Evolutionary conservation across 2,329 filamentous ascomycete species (phyloP), one percentile per base, ranked within the genome.

Genomic region (Fusarium acutatum): DNA sequence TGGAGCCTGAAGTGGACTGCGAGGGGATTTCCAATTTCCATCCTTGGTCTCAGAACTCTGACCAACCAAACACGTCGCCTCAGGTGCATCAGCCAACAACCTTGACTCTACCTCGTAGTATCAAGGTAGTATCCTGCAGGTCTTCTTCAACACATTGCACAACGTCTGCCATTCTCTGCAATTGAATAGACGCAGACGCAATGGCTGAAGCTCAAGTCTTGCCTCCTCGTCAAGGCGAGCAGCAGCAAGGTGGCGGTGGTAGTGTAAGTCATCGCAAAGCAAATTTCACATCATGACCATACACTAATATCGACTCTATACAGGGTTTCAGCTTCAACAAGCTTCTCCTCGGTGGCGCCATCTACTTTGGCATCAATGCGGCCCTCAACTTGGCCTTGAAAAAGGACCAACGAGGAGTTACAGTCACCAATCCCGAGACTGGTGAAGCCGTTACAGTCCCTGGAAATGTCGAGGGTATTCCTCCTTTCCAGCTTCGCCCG

Each of bases 401-500:
- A 50, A 87, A 85, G 76, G 83, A 86, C 62, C 83, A 85, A 69
- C 81, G 83, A 52, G 85, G 84, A 56, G 84, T 87, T 59, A 82
- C 85, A 37, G 83, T 85, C 26, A 85, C 85, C 75, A 85, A 88
- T 66, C 85, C 88, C 62, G 75, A 76, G 30, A 82, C 83, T 26
- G 90, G 89, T 65, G 85, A 88, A 52, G 75, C 84, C 22, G 83
- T 91, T 72, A 84, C 85, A 68, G 86, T 90, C 28, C 85, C 88
- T 49, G 83, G 84, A 60, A 89, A 88, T 76, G 85, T 84, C 35
- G 87, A 84, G 57, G 84, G 84, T 26, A 90, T 94, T 61, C 91
- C 92, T 34, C 83, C 90, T 24, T 95, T 91, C 80, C 85, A 87
- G 60, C 85, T 91, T 69, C 89, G 93, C 58, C 91, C 93, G n/a